Evolutionary conservation across 2,329 filamentous ascomycete genomes (phyloP), one percentile per base, ranked within the genome.

Genomic region (Scedosporium boydii): DNA sequence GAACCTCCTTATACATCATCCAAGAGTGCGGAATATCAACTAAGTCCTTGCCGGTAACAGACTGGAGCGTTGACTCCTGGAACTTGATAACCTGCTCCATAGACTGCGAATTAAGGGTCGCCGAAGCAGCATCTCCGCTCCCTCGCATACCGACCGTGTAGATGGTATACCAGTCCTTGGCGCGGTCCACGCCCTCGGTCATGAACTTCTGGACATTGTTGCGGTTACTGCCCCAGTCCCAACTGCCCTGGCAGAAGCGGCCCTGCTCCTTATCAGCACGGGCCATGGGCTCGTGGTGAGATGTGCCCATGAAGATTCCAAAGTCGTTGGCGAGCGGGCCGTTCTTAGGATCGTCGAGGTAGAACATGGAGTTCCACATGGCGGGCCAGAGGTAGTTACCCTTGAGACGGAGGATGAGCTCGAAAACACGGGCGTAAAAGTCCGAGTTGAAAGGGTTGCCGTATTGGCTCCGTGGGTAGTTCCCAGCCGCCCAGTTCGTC

Each of bases 361-460:
- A 84, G 68, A 91, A 89, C 80, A 90, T 89, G 65, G 81, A 82
- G 6, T 80, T 82, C 89, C 88, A 91, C 70, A 84, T 78, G 0
- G 87, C 82, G 0, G 88, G 89, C 88, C 89, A 91, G 58, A 91
- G 76, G 68, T 90, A 91, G 71, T 91, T 91, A 12, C 88, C 88
- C 44, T 84, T 81, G 29, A 89, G 78, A 5, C 89, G 81, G 4
- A 91, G 81, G 1, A 91, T 74, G 1, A 91, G 77, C 74, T 91
- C 89, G 64, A 89, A 90, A 21, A 91, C 83, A 23, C 82, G 81
- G 4, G 80, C 76, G 72, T 91, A 90, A 70, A 91, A 89, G 26
- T 55, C 59, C n/a, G 46, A 55, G 48, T 61, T 61, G 46, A 61
- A 56, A 3, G 46, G 46, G 29, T 38, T 55, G 1, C 59, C 59